Conservation (phyloP, 1,284 basidiomycete species). For the Microbotryum intermedium region DNA sequence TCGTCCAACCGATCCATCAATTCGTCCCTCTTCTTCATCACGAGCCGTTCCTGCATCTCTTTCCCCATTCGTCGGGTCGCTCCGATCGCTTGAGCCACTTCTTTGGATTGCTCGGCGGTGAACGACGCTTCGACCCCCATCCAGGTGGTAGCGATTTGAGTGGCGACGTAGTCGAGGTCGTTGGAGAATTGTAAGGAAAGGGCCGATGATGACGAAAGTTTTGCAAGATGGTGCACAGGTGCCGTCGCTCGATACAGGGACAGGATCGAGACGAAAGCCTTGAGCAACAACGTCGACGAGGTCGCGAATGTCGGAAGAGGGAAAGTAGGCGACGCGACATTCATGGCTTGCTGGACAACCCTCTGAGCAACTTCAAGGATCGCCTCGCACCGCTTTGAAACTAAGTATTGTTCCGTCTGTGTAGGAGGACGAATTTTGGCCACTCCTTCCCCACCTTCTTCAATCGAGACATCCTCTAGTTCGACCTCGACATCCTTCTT, state of each 20-base stretch:
- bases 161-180: constrained; percentile 63
- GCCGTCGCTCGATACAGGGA: constrained; percentile 75
- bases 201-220: constrained; percentile 51
- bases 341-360: constrained; percentile 31
- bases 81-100: constrained; percentile 17
- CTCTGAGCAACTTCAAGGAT: constrained; percentile 54
- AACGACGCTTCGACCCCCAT: neutral
- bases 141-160: constrained; percentile 29
- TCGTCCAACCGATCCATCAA: constrained; percentile 50
- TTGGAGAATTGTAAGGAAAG: constrained; percentile 74
- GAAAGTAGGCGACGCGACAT: constrained; percentile 30
- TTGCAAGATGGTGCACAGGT: constrained; percentile 56
- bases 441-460: neutral
- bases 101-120: neutral
- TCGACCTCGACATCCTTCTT: constrained; percentile 15
- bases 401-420: constrained; percentile 34
- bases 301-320: constrained; percentile 21
- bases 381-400: constrained; percentile 41
- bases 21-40: constrained; percentile 46
- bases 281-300: constrained; percentile 41
- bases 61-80: constrained; percentile 17
- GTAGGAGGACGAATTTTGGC: constrained; percentile 3
- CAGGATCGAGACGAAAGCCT: constrained; percentile 57
- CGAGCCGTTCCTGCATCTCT: constrained; percentile 12
- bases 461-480: constrained; percentile 6